Percentiles rank a stretch among this genome's conserved stretches.
These are phyloP conservation scores for Gossypium schwendimanii DNA, from an alignment of 441 rosid genomes.

Conservation along the genomic window DNA sequence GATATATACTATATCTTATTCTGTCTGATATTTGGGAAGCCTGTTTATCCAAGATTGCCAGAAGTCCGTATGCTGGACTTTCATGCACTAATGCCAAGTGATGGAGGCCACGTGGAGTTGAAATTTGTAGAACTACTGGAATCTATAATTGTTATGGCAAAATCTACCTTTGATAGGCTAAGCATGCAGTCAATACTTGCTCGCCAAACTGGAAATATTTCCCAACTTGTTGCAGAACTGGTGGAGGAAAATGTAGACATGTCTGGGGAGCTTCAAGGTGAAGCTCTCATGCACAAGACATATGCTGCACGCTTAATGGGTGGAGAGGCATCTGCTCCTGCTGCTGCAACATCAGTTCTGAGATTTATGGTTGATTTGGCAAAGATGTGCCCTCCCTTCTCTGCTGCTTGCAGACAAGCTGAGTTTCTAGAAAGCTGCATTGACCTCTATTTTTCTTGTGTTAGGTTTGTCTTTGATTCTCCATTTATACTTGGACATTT, in stretches of 20 bases:
- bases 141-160: conserved; percentile 89
- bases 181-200: conserved; percentile 86
- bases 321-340: conserved; percentile 99
- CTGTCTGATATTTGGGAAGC: conserved; percentile 92
- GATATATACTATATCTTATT: conserved; percentile 97
- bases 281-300: conserved; percentile 99
- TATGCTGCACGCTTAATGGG: conserved; percentile 99
- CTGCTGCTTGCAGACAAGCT: conserved; percentile 86
- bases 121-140: conserved; percentile 92
- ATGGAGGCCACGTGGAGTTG: conserved; percentile 73
- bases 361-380: conserved; percentile 99
- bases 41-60: conserved; percentile 96
- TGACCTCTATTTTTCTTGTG: conserved; percentile 95
- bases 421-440: conserved; percentile 93
- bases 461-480: conserved; percentile 60
- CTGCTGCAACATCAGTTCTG: conserved; percentile 96
- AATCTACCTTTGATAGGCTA: conserved; percentile 91
- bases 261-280: conserved; percentile 99
- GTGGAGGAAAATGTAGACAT: conserved; percentile 85
- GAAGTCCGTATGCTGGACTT: conserved; percentile 99
- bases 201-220: conserved; percentile 85
- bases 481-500: conserved; percentile 2
- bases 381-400: conserved; percentile 95
- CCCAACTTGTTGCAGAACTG: conserved; percentile 93
- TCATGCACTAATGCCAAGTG: conserved; percentile 95